Base-by-base conservation (phyloP, 805 yeast genomes). In the Lipomyces japonicus region DNA sequence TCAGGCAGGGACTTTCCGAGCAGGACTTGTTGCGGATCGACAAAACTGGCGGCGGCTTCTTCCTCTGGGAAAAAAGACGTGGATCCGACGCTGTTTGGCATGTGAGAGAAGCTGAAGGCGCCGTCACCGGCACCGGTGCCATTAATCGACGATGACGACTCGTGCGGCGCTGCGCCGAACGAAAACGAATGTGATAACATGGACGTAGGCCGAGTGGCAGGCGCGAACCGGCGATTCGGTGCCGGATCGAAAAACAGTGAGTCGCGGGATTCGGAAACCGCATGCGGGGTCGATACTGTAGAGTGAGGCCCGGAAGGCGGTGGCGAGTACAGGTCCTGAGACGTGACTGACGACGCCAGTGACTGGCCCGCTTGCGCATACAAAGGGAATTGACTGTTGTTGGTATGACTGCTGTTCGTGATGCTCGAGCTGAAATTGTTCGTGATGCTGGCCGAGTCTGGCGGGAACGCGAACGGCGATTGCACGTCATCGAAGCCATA, bases 181-280 rank as follows among this genome's bases (percentile, higher is more conserved):
- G 47, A 39, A 28, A 51, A 41, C 23, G 58, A 52, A 9, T 50
- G 52, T 18, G 56, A 44, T 5, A 53, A 30, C 31, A 52, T 21
- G 9, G 46, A 41, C n/a, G n/a, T n/a, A n/a, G n/a, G n/a, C n/a
- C 54, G 43, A 6, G 54, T 47, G 34, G 48, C 48, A 9, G 58
- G 57, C n/a, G 57, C 58, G 16, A 54, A 54, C 28, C 49, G 54
- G 26, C 49, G 52, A 4, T 48, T 28, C 22, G 55, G 35, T 39
- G 50, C 41, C 7, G 59, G 31, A 42, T 59, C 63, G 42, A 59
- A 59, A 39, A 55, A 59, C n/a, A 59, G 51, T 9, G 63, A 55
- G 16, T 59, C 63, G 22, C 58, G 53, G 3, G 52, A 35, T 35
- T 59, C 63, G 19, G 39, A 21, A 28, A 52, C 44, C 4, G 58